Base-by-base conservation (phyloP, 2,329 filamentous ascomycete genomes). In the Aspergillus ruber region DNA sequence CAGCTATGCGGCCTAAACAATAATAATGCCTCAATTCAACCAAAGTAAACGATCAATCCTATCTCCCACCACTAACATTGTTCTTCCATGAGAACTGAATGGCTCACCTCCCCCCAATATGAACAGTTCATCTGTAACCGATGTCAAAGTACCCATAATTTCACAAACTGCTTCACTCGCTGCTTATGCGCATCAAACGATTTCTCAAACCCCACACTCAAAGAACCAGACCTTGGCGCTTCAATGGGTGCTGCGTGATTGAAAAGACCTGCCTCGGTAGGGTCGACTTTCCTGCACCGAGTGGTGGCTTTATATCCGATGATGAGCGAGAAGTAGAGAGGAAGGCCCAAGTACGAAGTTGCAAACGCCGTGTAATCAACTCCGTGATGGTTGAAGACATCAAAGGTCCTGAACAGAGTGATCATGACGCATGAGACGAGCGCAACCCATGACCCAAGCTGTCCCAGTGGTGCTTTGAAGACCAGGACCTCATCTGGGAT, bases 341-440 rank as follows among this genome's bases (percentile, higher is more conserved):
- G 86, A 55, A 90, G 86, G 42, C 85, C 86, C 10, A 85, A 70
- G 66, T 89, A 89, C 29, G 83, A 85, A 0, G 84, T 88, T 63
- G 90, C 78, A 66, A 90, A 89, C 54, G 80, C 83, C 70, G 83
- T 80, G 72, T 84, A 84, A 62, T 85, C 77, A 50, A 86, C 85
- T 70, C 46, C 73, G 56, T 53, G 58, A 60, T 23, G 80, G 7
- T 48, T 71, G 63, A 91, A 90, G 43, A 85, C 81, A 46, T 79
- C 75, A 67, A 83, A 90, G 72, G 88, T 88, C 78, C 91, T 91
- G 62, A 87, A 90, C 49, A 91, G 62, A 1, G 85, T 80, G 50
- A 93, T 85, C 18, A 91, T 65, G 57, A 78, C 74, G 69, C 85
- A 88, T 66, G 88, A 82, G 59, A 77, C 69, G 3, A 91, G 74